Base-by-base conservation (phyloP, 495 filamentous ascomycete species). In the Podospora pseudopauciseta region DNA sequence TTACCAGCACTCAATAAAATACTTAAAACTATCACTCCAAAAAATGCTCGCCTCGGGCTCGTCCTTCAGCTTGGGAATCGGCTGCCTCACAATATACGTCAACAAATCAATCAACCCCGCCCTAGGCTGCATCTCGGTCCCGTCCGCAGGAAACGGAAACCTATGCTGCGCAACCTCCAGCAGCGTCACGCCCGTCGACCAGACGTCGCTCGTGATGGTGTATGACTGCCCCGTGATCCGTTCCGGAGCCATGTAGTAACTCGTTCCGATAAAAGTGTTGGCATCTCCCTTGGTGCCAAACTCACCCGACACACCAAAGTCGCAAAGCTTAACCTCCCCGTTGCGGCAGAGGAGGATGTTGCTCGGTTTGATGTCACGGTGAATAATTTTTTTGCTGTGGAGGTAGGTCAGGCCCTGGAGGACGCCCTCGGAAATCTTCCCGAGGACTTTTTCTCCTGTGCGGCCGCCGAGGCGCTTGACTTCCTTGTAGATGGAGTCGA, bases 1-100 rank as follows among this genome's bases (percentile, higher is more conserved):
- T 23, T 89, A 98, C 95, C 96, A 98, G 88, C 93, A 97, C 79
- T 96, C 93, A 77, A 99, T 97, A 72, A 98, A 99, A 77, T 97
- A 97, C 76, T 99, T 99, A 80, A 99, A 98, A 70, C 89, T 95
- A 72, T 93, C 91, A 71, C 90, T 95, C 95, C 95, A 98, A 75
- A 86, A 89, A 72, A 98, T 96, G 54, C 85, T 87, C 16, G 85
- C 82, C 55, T 86, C 85, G 19, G 91, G 91, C 79, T 99, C 95
- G 73, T 99, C 96, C 79, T 97, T 97, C 64, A 99, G 82, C 78
- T 94, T 96, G 20, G 95, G 95, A 66, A 97, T 96, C 27, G 94
- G 91, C 77, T 98, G 95, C 67, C 92, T 87, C 49, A 99, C 95
- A 72, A 99, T 98, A 76, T 97, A 98, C 4, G 95, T 98, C 55